Percentiles rank a stretch among this genome's conserved stretches.
These are phyloP conservation scores for Leishmania major DNA, from an alignment of 208 protist genomes.

Conservation along the genomic window DNA sequence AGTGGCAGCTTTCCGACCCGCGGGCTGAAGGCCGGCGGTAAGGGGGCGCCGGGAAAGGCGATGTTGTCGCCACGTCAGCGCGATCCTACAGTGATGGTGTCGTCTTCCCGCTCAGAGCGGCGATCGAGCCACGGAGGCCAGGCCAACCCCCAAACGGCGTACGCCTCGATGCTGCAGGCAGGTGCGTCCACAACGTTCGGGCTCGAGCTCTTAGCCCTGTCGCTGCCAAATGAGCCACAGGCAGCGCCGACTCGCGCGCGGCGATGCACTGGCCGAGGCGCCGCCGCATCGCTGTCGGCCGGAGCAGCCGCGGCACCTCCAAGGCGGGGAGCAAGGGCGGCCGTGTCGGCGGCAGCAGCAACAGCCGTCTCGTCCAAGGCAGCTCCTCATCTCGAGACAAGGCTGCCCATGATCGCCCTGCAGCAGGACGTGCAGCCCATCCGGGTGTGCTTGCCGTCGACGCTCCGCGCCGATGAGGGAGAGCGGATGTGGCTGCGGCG, in stretches of 20 bases:
- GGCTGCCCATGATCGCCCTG: slow-evolving; percentile 37
- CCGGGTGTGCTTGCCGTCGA: slow-evolving; percentile 53
- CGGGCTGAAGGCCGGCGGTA: background rate
- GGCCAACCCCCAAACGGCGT: slow-evolving; percentile 12
- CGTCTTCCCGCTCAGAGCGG: background rate
- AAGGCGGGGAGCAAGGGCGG: background rate
- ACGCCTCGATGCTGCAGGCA: slow-evolving; percentile 17
- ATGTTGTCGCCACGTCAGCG: background rate
- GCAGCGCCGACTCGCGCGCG: background rate
- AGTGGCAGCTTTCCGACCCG: background rate
- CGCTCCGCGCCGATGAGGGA: slow-evolving; percentile 36
- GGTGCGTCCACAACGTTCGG: slow-evolving; percentile 14
- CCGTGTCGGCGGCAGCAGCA: background rate
- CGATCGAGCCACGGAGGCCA: background rate
- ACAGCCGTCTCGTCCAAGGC: slow-evolving; percentile 14
- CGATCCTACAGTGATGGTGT: background rate
- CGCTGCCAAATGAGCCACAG: slow-evolving; percentile 23
- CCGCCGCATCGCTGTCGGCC: background rate
- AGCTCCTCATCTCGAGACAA: background rate
- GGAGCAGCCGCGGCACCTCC: background rate
- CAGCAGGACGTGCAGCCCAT: slow-evolving; percentile 57
- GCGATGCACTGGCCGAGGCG: background rate
- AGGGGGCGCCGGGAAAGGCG: background rate
- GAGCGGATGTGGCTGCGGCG: slow-evolving; percentile 48
- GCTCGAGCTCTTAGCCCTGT: slow-evolving; percentile 17